These are phyloP conservation scores for Talaromyces sp. DNA, from an alignment of 2,329 filamentous ascomycete species.

Conservation along the genomic window DNA sequence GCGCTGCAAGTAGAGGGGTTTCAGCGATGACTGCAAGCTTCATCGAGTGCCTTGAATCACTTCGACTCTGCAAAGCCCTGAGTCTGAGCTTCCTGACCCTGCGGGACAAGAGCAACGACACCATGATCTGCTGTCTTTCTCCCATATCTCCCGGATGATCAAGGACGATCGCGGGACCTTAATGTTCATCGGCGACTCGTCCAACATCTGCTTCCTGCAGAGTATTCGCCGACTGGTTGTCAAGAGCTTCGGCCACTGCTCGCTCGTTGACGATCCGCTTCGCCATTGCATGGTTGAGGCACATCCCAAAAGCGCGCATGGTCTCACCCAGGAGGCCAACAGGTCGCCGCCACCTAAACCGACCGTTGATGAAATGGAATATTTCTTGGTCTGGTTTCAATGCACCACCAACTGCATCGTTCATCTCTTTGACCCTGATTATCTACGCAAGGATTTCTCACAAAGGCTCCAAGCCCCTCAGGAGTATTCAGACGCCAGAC, in stretches of 20 bases:
- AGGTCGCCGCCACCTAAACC: constrained; percentile 15
- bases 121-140: too few relatives aligned
- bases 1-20: neutral
- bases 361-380: constrained; percentile 18
- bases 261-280: constrained; percentile 35
- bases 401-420: constrained; percentile 23
- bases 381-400: constrained; percentile 26
- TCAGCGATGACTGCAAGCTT: neutral
- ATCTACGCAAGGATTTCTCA: constrained; percentile 19
- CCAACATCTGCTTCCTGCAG: neutral
- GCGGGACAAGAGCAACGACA: neutral
- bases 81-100: neutral
- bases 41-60: neutral
- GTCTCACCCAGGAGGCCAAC: neutral
- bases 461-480: constrained; percentile 23
- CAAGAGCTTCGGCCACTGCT: constrained; percentile 38
- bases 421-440: constrained; percentile 26
- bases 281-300: constrained; percentile 37
- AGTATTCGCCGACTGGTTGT: constrained; percentile 45
- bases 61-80: neutral
- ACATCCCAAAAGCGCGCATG: neutral
- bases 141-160: neutral
- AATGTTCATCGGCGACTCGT: neutral
- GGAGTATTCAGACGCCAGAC: neutral
- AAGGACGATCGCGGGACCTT: neutral